Evolutionary conservation across 768 basidiomycete species (phyloP), one percentile per base, ranked within the genome.

Genomic region (Tulasnella calospora): DNA sequence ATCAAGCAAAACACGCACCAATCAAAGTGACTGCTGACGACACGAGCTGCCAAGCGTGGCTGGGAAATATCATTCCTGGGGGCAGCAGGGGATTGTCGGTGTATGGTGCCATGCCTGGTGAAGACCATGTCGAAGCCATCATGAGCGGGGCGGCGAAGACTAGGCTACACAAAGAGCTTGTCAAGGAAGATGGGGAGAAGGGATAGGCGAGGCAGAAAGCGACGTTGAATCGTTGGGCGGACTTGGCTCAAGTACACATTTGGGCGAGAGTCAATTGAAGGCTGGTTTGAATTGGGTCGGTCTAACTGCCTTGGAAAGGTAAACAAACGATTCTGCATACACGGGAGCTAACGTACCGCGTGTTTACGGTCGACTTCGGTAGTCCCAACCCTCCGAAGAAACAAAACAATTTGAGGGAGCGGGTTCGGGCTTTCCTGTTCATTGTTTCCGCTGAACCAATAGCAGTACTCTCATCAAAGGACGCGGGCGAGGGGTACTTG

Each of bases 21-120:
- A 78, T 8, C 21, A 78, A 67, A 21, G 67, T 44, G 35, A 78
- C 77, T 15, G 51, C 70, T 19, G 77, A 35, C 27, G 77, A 71
- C 40, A 78, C 15, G 21, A 78, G 27, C 44, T 78, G 77, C 36
- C 71, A 71, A 8, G 61, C 33, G 46, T 78, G 77, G 51, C 41
- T 78, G 12, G 77, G 77, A 47, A 71, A 78, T 36, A 78, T 51
- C 51, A 38, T 76, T 9, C 51, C 75, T 33, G 75, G 75, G n/a
- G 61, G 41, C 10, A 78, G 38, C 15, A 46, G 38, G 23, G 35
- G 61, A 21, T 46, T 78, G 7, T 38, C 61, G 44, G 70, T 69
- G 44, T 71, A 78, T 27, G 61, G 40, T 38, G 67, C 44, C 67
- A 44, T 21, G 69, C 40, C 33, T 33, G 61, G n/a, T 67, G 77